phyloP scores from a whole-genome alignment of 345 rosid species.

The Anastatica hierochuntica region DNA sequence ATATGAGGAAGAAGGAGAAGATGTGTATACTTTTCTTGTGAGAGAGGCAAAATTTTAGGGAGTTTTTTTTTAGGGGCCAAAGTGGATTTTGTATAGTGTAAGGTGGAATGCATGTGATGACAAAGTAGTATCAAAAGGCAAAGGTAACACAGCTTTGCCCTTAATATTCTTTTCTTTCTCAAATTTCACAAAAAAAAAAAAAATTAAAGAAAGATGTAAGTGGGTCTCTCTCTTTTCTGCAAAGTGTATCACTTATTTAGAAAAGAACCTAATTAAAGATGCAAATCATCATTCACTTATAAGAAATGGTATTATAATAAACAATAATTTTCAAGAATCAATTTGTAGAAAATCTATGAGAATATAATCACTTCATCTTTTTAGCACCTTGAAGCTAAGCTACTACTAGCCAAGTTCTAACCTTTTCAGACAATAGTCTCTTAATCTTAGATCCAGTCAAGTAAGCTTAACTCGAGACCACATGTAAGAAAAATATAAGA shows the following conservation, averaged over 20 bases:
- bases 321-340: background rate
- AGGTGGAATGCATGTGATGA: conserved; percentile 97
- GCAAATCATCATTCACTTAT: conserved; percentile 28
- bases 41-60: conserved; percentile 40
- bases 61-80: conserved; percentile 41
- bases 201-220: conserved; percentile 32
- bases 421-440: conserved; percentile 21
- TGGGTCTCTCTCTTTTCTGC: conserved; percentile 55
- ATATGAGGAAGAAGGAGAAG: conserved; percentile 20
- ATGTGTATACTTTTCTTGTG: conserved; percentile 61
- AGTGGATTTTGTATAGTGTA: conserved; percentile 77
- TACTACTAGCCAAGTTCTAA: conserved; percentile 17
- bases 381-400: conserved; percentile 14
- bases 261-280: conserved; percentile 27
- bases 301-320: background rate
- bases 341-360: conserved; percentile 7
- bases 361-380: conserved; percentile 8
- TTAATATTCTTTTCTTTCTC: conserved; percentile 32
- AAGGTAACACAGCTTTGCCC: conserved; percentile 70
- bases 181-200: conserved; percentile 32
- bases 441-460: conserved; percentile 10
- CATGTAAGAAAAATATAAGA: conserved; percentile 18
- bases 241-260: conserved; percentile 27
- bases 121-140: conserved; percentile 66
- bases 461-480: conserved; percentile 12